Percentiles rank a stretch among this genome's conserved stretches.
Conservation (phyloP, 257 asterid species). For the Solanum habrochaites region DNA sequence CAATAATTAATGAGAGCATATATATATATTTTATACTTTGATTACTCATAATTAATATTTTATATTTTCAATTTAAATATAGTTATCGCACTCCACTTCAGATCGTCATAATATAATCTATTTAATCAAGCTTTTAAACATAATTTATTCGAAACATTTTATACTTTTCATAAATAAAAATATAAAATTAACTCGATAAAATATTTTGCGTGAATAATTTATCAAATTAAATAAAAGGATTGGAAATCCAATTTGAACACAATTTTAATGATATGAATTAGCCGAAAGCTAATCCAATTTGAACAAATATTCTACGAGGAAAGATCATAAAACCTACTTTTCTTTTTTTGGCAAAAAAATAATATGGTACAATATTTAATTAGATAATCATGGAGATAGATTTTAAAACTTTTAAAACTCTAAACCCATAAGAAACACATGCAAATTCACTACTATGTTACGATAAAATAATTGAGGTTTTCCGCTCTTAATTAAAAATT, state of each 20-base stretch:
- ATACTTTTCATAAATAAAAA: neutral
- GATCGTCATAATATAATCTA: too few species aligned
- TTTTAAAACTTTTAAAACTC: neutral
- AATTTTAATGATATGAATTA: neutral
- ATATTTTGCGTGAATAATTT: neutral
- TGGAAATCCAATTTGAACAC: neutral
- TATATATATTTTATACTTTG: neutral
- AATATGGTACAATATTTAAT: neutral
- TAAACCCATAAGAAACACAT: neutral
- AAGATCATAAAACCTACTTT: neutral
- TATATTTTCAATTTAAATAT: neutral
- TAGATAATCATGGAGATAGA: neutral
- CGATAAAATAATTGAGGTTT: neutral
- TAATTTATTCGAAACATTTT: accelerated
- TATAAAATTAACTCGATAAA: neutral
- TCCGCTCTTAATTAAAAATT: accelerated
- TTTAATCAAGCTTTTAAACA: too few species aligned
- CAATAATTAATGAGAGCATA: neutral
- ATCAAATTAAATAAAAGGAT: neutral
- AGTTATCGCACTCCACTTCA: accelerated
- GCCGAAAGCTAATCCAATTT: neutral
- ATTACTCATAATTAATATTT: neutral
- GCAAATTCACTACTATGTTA: neutral
- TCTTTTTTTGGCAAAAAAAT: neutral
- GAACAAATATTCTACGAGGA: neutral